Conservation (phyloP, 371 early-diverging fungal genomes). For the Syncephalastrum racemosum region DNA sequence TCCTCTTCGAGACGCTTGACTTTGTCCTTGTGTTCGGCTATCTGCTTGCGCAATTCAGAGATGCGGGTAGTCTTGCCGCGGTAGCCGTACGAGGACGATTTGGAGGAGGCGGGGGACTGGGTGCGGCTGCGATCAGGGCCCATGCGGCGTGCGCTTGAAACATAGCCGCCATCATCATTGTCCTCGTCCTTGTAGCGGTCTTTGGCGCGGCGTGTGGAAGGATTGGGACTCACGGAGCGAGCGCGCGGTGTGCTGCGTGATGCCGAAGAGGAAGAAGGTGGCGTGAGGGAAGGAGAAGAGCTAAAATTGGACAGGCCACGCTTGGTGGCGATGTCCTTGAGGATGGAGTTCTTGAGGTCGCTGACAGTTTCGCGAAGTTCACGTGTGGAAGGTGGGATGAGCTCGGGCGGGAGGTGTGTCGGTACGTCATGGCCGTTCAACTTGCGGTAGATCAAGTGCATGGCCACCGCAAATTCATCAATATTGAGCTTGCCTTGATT, state of each 20-base stretch:
- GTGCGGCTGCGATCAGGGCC: constrained; percentile 52
- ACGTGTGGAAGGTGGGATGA: constrained; percentile 79
- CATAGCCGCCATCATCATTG: constrained; percentile 52
- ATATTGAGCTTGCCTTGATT: constrained; percentile 84
- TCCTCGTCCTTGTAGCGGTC: constrained; percentile 35
- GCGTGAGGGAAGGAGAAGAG: constrained; percentile 29
- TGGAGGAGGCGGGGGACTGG: constrained; percentile 23
- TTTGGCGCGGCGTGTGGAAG: constrained; percentile 13
- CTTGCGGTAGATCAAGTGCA: constrained; percentile 88
- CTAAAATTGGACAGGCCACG: constrained; percentile 38
- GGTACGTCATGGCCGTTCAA: constrained; percentile 82
- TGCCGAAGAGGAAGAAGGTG: constrained; percentile 5
- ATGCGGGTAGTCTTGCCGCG: constrained; percentile 52
- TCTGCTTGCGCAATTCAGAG: constrained; percentile 58
- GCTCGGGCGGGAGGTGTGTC: constrained; percentile 70
- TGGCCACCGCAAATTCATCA: constrained; percentile 93
- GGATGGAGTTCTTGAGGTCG: constrained; percentile 53
- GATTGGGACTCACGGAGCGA: constrained; percentile 26
- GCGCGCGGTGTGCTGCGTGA: constrained; percentile 13
- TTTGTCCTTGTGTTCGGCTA: constrained; percentile 47
- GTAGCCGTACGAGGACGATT: constrained; percentile 36
- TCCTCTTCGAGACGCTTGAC: constrained; percentile 33
- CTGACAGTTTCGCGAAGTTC: constrained; percentile 60
- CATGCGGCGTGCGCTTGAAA: constrained; percentile 61
- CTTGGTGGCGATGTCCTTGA: constrained; percentile 50